Percentiles rank a stretch among this genome's conserved stretches.
phyloP scores from a whole-genome alignment of 1,139 yeast genomes.

The Geotrichum cucujoidarum region DNA sequence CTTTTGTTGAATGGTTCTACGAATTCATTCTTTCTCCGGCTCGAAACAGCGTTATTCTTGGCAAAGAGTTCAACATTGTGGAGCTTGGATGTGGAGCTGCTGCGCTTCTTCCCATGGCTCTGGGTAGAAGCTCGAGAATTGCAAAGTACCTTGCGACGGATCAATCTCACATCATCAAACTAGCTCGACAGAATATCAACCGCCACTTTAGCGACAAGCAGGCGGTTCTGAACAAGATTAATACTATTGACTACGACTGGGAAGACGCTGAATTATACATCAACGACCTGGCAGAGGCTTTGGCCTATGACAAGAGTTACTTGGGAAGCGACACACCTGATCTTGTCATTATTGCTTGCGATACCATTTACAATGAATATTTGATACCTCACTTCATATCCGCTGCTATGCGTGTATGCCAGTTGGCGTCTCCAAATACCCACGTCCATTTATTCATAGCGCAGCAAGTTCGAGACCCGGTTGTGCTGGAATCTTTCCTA shows the following conservation, averaged over 20 bases:
- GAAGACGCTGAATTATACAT: conserved; percentile 41
- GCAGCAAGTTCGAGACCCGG: conserved; percentile 54
- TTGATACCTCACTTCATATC: conserved; percentile 49
- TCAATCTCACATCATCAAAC: conserved; percentile 52
- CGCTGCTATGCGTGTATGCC: conserved; percentile 40
- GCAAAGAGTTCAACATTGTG: conserved; percentile 37
- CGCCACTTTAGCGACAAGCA: conserved; percentile 14
- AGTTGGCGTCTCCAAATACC: conserved; percentile 53
- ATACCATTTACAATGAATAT: conserved; percentile 64
- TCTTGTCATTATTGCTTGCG: conserved; percentile 54
- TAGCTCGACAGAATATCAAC: conserved; percentile 45
- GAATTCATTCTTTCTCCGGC: neutral
- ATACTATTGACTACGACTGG: conserved; percentile 61
- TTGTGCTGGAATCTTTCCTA: conserved; percentile 49
- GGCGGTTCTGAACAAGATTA: conserved; percentile 30
- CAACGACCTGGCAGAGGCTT: conserved; percentile 1
- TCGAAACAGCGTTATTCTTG: conserved; percentile 13
- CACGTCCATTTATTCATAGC: conserved; percentile 50
- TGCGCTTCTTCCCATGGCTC: conserved; percentile 48
- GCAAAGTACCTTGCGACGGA: conserved; percentile 54
- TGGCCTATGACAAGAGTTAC: neutral
- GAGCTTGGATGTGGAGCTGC: conserved; percentile 68
- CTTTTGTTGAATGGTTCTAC: conserved; percentile 50
- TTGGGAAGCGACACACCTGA: conserved; percentile 9
- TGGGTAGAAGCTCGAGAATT: conserved; percentile 39